Conservation (phyloP, 352 stramenopile genomes). For the Thalassiosira livingstoniorum region DNA sequence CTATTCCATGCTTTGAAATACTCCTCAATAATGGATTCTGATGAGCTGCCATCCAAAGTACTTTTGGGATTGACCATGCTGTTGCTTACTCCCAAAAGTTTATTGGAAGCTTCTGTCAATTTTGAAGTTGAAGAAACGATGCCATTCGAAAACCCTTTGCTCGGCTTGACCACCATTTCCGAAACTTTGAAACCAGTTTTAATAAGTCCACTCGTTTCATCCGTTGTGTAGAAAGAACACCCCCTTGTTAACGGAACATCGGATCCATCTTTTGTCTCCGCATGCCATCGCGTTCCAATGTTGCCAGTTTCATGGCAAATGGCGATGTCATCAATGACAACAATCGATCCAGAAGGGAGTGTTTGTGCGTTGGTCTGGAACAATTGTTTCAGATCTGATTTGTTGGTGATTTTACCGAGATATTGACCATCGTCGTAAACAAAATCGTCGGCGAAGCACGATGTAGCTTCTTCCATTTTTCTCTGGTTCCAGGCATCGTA, state of each 20-base stretch:
- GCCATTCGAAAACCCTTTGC: background rate
- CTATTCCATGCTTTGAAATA: conserved; percentile 48
- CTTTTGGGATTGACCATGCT: too few species aligned
- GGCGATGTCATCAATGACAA: conserved; percentile 22
- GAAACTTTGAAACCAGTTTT: conserved; percentile 28
- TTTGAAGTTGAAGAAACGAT: background rate
- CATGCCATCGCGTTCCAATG: background rate
- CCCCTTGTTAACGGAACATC: conserved; percentile 15
- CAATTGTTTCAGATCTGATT: conserved; percentile 1
- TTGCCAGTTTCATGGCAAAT: background rate
- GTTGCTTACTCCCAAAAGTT: background rate
- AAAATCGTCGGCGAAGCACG: conserved; percentile 17
- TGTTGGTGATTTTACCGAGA: conserved; percentile 16
- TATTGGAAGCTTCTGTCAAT: background rate
- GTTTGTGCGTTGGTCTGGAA: conserved; percentile 8
- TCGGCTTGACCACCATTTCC: conserved; percentile 42
- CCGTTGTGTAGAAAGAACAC: conserved; percentile 31
- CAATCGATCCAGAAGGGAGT: background rate
- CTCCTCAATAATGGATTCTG: conserved; percentile 31
- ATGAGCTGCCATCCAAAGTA: conserved; percentile 1
- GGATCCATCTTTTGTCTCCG: background rate
- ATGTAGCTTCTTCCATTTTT: conserved; percentile 8
- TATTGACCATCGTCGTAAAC: conserved; percentile 23
- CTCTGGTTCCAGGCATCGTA: conserved; percentile 19
- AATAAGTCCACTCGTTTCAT: conserved; percentile 24